phyloP scores from a whole-genome alignment of 164 flowering plant genomes.

The Paratinospora sagittata region DNA sequence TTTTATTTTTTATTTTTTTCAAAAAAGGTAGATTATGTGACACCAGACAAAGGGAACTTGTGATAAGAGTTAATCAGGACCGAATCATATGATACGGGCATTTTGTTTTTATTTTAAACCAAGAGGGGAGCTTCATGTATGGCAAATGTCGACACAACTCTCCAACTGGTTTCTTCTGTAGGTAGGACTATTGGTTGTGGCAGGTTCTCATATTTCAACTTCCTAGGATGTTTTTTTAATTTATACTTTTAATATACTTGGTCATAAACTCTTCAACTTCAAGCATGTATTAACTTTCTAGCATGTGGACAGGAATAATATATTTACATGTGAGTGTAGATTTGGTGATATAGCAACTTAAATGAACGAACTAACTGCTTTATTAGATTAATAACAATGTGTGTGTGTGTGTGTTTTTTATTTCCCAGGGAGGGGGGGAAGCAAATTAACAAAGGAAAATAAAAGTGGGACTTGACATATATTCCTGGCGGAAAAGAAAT shows the following conservation, averaged over 20 bases:
- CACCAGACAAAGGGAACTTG: slow-evolving; percentile 2
- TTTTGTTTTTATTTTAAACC: neutral
- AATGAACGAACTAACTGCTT: no score
- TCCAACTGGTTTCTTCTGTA: neutral
- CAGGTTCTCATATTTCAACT: neutral
- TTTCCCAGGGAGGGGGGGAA: neutral
- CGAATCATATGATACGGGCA: neutral
- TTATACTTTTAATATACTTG: neutral
- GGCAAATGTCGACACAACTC: neutral
- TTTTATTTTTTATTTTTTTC: no score
- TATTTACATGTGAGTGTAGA: neutral
- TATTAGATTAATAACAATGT: neutral
- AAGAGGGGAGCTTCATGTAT: neutral
- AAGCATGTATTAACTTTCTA: neutral
- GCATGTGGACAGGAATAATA: neutral
- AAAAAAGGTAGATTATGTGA: neutral
- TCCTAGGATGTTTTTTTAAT: neutral
- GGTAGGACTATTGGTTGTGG: neutral
- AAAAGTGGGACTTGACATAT: neutral
- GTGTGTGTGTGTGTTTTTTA: neutral
- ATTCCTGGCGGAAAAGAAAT: neutral
- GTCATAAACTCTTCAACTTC: neutral
- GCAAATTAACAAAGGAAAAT: neutral
- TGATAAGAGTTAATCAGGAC: neutral
- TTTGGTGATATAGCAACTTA: neutral